These are phyloP conservation scores for Eudorina sp. DNA, from an alignment of 139 green algal genomes.

Conservation along the genomic window DNA sequence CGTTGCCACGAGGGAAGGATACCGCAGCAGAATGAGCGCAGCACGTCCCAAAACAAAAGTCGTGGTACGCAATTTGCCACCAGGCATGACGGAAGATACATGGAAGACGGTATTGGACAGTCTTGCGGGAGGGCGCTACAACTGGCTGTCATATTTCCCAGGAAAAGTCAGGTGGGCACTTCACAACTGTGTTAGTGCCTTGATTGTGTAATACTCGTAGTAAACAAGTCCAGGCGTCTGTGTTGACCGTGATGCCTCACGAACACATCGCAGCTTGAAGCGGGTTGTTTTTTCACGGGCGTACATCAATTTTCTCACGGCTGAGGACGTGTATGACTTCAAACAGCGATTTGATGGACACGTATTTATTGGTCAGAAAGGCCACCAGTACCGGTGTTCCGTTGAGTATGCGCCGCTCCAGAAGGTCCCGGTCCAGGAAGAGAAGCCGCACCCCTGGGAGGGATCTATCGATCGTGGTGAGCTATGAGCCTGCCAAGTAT, in stretches of 20 bases:
- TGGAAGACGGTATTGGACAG: conserved; percentile 49
- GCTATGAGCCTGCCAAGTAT: too few species aligned
- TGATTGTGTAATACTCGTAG: too few species aligned
- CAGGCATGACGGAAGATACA: conserved; percentile 65
- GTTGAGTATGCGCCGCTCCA: conserved; percentile 87
- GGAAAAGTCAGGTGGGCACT: conserved; percentile 79
- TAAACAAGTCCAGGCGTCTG: too few species aligned
- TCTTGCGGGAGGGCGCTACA: conserved; percentile 54
- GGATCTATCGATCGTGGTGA: conserved; percentile 83
- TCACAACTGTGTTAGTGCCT: too few species aligned
- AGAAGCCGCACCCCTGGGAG: conserved; percentile 72
- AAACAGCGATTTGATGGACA: conserved; percentile 75
- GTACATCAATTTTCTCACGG: conserved; percentile 77
- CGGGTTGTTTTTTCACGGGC: conserved; percentile 63
- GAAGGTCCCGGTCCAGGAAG: conserved; percentile 59
- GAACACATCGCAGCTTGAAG: conserved; percentile 70
- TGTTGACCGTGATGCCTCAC: too few species aligned
- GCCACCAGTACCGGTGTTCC: conserved; percentile 66
- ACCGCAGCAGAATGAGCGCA: conserved; percentile 7
- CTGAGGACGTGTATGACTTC: conserved; percentile 73
- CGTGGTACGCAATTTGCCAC: conserved; percentile 78
- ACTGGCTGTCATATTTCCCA: conserved; percentile 78
- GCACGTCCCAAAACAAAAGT: conserved; percentile 72
- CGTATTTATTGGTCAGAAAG: conserved; percentile 75
- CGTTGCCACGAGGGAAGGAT: too few species aligned